Evolutionary conservation across 169 alveolate genomes (phyloP).

Genomic region (Cytauxzoon felis): DNA sequence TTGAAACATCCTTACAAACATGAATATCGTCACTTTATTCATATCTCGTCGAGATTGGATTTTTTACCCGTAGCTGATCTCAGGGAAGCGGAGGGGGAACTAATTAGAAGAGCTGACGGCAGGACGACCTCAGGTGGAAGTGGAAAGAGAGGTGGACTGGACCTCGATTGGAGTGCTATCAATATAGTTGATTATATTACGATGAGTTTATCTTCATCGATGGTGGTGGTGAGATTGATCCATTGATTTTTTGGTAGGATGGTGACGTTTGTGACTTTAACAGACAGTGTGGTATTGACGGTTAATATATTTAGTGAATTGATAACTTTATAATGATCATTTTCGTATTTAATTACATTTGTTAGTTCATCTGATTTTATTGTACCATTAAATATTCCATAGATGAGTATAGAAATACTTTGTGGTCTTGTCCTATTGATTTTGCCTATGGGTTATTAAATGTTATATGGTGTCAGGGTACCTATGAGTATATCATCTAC

Average conservation of each 20-base stretch:
- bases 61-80: too few relatives aligned
- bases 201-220: slow-evolving; percentile 15
- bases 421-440: slow-evolving; percentile 11
- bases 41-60: too few relatives aligned
- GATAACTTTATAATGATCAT: neutral
- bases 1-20: too few relatives aligned
- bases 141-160: too few relatives aligned
- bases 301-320: neutral
- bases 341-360: slow-evolving; percentile 5
- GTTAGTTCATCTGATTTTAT: slow-evolving; percentile 23
- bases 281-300: slow-evolving; percentile 11
- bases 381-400: slow-evolving; percentile 52
- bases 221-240: slow-evolving; percentile 39
- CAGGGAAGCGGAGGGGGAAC: too few relatives aligned
- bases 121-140: too few relatives aligned
- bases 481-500: slow-evolving; percentile 25
- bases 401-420: slow-evolving; percentile 49
- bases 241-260: slow-evolving; percentile 41
- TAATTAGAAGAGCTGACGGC: too few relatives aligned
- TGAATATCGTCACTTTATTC: too few relatives aligned
- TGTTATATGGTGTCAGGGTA: neutral
- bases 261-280: slow-evolving; percentile 24
- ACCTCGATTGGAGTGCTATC: too few relatives aligned
- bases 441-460: slow-evolving; percentile 23
- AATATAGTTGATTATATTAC: too few relatives aligned